Evolutionary conservation across 2,329 filamentous ascomycete species (phyloP), one percentile per base, ranked within the genome.

Genomic region (Phyllosticta paracitricarpa): DNA sequence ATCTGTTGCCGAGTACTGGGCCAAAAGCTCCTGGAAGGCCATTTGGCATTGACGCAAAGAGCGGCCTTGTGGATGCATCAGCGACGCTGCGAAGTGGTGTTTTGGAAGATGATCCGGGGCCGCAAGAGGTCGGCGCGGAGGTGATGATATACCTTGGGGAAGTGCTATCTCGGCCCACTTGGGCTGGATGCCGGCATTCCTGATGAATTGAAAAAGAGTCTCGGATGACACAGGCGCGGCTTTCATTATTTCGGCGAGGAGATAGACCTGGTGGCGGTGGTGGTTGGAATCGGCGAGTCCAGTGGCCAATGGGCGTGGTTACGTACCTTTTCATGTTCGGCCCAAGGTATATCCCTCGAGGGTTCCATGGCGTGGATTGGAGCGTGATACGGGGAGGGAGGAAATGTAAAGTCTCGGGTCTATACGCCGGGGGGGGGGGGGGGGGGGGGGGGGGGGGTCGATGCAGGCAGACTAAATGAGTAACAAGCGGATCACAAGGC

Each of bases 231-330:
- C 71, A 53, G 73, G 70, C 61, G 75, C 74, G 52, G 72, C 73
- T 68, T 80, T 82, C 65, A 82, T 72, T 64, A 80, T 77, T 68
- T 82, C 80, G 66, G 79, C 76, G 65, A 82, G 75, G 61, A 82
- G 69, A 67, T 76, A 76, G 63, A 73, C 67, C 70, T 59, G 62
- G 52, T 63, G 54, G 58, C 40, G 52, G 54, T 48, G 54, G 58
- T 48, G 52, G 54, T 48, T 53, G 30, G 51, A 26, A 56, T 26
- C 22, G 56, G 26, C 12, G 19, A 28, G 57, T 35, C 51, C 26
- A 58, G 56, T 63, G 63, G 60, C 26, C 28, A 57, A 35, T n/a
- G 48, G 58, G 19, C 24, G 54, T 17, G 55, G 65, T 59, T 63
- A 67, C 69, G 65, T 73, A 77, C 77, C 73, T 77, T 77, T 70